Evolutionary conservation across 805 yeast genomes (phyloP).

Genomic region (Barnettozyma pratensis): DNA sequence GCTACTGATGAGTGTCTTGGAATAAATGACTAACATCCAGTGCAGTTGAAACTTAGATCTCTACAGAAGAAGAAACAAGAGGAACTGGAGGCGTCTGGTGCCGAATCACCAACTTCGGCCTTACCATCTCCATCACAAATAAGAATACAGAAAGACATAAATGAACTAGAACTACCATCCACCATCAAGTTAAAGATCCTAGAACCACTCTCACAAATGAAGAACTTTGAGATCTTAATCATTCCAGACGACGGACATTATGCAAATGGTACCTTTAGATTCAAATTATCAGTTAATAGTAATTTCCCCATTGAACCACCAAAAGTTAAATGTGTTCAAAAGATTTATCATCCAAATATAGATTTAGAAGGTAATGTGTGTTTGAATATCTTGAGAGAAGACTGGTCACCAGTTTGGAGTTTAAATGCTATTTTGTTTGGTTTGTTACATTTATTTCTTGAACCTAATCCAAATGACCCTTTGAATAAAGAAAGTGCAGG

Average conservation of each 20-base stretch:
- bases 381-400: constrained; percentile 85
- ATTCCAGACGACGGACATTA: constrained; percentile 73
- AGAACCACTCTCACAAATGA: constrained; percentile 37
- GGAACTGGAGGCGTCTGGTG: constrained; percentile 26
- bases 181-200: constrained; percentile 49
- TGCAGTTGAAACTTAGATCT: constrained; percentile 52
- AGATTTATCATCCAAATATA: constrained; percentile 90
- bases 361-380: constrained; percentile 89
- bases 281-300: constrained; percentile 59
- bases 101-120: not conserved
- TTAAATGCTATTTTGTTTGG: constrained; percentile 81
- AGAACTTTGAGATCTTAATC: constrained; percentile 54
- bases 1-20: too few species aligned
- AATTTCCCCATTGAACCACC: constrained; percentile 94
- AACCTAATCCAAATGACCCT: constrained; percentile 91
- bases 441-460: constrained; percentile 75
- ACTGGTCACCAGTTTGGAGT: constrained; percentile 92
- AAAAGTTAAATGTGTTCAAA: constrained; percentile 62
- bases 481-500: constrained; percentile 87
- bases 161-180: constrained; percentile 60
- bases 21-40: not conserved
- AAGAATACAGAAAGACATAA: constrained; percentile 69
- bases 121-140: constrained; percentile 55
- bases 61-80: constrained; percentile 53
- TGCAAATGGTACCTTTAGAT: constrained; percentile 60